phyloP scores from a whole-genome alignment of 345 rosid species.

The Lumnitzera littorea region DNA sequence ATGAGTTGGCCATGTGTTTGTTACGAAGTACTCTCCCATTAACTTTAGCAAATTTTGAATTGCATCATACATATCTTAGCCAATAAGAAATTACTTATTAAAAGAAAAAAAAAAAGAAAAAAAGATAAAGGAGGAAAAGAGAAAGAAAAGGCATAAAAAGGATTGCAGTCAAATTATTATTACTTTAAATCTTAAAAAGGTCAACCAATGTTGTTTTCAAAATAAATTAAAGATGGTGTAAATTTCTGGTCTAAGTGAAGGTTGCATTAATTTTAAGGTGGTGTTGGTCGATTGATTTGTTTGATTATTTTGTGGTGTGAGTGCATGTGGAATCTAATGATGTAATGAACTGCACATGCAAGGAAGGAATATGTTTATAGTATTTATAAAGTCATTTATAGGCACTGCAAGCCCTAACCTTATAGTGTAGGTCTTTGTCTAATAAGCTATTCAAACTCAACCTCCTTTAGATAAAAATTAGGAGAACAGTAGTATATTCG shows the following conservation, averaged over 20 bases:
- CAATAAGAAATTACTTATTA: neutral
- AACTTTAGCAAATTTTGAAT: conserved; percentile 2
- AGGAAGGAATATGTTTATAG: conserved; percentile 17
- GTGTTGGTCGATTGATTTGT: conserved; percentile 8
- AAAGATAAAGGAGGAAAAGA: neutral
- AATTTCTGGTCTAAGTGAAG: neutral
- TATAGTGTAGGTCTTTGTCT: too few relatives aligned
- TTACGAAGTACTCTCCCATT: conserved; percentile 8
- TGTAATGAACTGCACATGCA: conserved; percentile 32
- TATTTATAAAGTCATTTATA: neutral
- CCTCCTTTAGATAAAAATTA: too few relatives aligned
- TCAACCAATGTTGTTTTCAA: conserved; percentile 3
- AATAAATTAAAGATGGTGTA: neutral
- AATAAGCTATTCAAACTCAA: too few relatives aligned
- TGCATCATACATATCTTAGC: neutral
- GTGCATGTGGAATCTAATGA: conserved; percentile 7
- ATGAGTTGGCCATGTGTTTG: conserved; percentile 23
- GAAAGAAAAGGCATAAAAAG: neutral
- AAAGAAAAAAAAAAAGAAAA: neutral
- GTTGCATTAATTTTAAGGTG: neutral
- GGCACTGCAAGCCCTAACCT: too few relatives aligned
- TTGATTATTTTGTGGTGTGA: neutral
- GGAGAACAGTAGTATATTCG: too few relatives aligned
- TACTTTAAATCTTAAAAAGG: neutral
- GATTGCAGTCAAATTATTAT: neutral